Evolutionary conservation across 2,329 filamentous ascomycete species (phyloP).

Genomic region (Verticillium isaacii): DNA sequence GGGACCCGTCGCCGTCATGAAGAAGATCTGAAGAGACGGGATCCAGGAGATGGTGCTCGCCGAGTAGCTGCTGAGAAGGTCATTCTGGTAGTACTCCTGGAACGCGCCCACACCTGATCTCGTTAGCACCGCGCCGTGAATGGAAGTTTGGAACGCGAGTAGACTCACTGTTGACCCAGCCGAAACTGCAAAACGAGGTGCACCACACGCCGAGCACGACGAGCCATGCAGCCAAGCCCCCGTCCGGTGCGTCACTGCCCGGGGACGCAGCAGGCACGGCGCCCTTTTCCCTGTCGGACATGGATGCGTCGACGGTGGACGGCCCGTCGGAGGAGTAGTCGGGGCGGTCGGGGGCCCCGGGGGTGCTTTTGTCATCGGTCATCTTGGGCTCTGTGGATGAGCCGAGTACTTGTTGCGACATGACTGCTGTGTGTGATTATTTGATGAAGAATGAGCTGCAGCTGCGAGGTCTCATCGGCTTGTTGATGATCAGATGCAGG

Average conservation of each 20-base stretch:
- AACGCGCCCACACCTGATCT: constrained; percentile 32
- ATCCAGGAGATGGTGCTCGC: constrained; percentile 41
- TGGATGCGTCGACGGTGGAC: not conserved
- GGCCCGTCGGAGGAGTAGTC: not conserved
- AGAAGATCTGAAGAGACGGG: constrained; percentile 34
- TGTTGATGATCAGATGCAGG: not conserved
- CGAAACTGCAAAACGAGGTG: constrained; percentile 16
- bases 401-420: not conserved
- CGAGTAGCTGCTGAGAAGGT: constrained; percentile 23
- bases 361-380: not conserved
- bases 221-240: constrained; percentile 19
- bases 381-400: not conserved
- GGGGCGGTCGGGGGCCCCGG: not conserved
- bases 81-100: constrained; percentile 37
- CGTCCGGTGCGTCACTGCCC: constrained; percentile 11
- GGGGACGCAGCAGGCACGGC: not conserved
- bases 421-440: not conserved
- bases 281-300: not conserved
- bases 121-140: constrained; percentile 10
- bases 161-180: constrained; percentile 29
- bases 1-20: constrained; percentile 34
- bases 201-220: constrained; percentile 19
- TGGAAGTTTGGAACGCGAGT: constrained; percentile 3
- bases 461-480: no score
- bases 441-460: no score